Conservation (phyloP, 1,284 basidiomycete genomes). For the Microbotryum silenes-acaulis region DNA sequence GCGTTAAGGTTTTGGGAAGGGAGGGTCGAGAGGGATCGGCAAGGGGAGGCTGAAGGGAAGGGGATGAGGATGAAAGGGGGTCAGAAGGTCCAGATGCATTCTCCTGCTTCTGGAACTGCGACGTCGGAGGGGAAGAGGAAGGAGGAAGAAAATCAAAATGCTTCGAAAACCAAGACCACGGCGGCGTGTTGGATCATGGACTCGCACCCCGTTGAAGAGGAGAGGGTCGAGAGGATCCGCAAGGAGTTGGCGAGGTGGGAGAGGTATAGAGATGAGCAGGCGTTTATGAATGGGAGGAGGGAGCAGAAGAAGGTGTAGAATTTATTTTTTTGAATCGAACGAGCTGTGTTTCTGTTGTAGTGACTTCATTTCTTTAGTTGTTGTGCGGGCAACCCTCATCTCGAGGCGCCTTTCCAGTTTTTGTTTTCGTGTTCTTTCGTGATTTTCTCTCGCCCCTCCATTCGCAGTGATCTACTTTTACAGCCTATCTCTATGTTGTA, state of each 20-base stretch:
- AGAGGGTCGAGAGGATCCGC: conserved; percentile 25
- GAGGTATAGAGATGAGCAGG: conserved; percentile 8
- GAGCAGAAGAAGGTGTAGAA: no score
- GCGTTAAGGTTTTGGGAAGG: conserved; percentile 33
- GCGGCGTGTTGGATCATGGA: conserved; percentile 17
- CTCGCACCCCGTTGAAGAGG: conserved; percentile 31
- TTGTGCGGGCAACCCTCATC: no score
- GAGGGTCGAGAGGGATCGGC: neutral
- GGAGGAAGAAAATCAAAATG: neutral
- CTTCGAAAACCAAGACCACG: neutral
- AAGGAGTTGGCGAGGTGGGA: conserved; percentile 35
- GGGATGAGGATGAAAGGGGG: neutral
- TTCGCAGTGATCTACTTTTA: no score
- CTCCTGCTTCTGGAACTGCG: neutral
- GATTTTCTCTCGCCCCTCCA: no score
- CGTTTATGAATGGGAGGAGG: no score
- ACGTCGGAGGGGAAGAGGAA: no score
- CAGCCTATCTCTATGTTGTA: no score
- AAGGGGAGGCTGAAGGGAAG: conserved; percentile 2
- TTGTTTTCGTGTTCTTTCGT: no score
- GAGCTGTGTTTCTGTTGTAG: no score
- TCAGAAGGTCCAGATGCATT: neutral
- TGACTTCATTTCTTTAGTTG: no score
- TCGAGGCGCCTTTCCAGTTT: no score
- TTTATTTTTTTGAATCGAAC: no score